Evolutionary conservation across 495 filamentous ascomycete species (phyloP).

Genomic region (Ramalina peruviana): DNA sequence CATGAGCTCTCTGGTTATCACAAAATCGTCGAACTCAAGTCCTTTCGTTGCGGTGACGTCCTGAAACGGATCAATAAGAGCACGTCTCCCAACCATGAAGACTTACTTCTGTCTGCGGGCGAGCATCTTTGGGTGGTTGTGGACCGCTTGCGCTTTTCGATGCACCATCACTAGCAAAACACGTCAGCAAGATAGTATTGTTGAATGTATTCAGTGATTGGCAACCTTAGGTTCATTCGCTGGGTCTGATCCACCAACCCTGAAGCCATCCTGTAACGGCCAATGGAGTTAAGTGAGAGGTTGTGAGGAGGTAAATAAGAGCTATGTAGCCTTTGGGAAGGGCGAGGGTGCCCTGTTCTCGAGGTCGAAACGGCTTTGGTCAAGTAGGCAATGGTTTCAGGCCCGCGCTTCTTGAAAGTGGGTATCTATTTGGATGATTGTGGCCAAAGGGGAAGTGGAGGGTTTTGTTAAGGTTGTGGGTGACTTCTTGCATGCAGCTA

Average conservation of each 20-base stretch:
- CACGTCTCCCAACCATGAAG: slow-evolving; percentile 5
- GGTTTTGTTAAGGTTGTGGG: no score
- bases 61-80: slow-evolving; percentile 28
- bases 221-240: slow-evolving; percentile 50
- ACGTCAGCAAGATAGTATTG: not conserved
- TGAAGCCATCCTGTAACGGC: slow-evolving; percentile 33
- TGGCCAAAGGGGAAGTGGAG: no score
- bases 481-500: no score
- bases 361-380: no score
- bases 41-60: slow-evolving; percentile 97
- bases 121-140: slow-evolving; percentile 70
- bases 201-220: slow-evolving; percentile 1
- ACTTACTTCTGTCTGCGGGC: slow-evolving; percentile 83
- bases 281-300: not conserved
- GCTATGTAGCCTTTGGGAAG: no score
- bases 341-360: no score
- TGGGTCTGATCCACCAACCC: slow-evolving; percentile 54
- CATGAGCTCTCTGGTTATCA: slow-evolving; percentile 81
- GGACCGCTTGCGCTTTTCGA: slow-evolving; percentile 56
- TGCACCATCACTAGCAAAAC: slow-evolving; percentile 30
- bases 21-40: slow-evolving; percentile 93
- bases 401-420: no score
- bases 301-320: not conserved
- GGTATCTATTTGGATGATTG: no score
- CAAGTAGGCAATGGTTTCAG: no score